Evolutionary conservation across 169 alveolate genomes (phyloP), one percentile per base, ranked within the genome.

Genomic region (Eimeria sp.): DNA sequence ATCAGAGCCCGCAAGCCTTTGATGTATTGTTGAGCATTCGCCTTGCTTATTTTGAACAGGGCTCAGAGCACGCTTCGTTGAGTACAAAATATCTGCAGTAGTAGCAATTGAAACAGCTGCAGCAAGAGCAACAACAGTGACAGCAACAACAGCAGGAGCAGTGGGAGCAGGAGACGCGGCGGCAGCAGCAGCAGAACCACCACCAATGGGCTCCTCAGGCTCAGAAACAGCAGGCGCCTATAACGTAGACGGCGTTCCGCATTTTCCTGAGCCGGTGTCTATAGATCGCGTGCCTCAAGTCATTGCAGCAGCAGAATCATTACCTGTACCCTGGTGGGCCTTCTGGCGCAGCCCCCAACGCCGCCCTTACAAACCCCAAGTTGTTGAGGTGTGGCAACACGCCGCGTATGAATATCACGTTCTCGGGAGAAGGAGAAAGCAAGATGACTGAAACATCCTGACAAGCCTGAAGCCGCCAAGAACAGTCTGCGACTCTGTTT

Each of bases 291-390:
- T 82, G 73, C 90, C 90, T 49, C 30, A 25, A 16, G 90, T 49
- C 9, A 82, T 82, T 16, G 72, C 73, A 20, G 90, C 90, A 51
- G 90, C 90, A 54, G 90, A 82, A 14, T 14, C 70, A 5, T 5
- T 54, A 18, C 90, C 90, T 22, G 70, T 47, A 11, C 73, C 90
- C 34, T 82, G 90, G 90, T 82, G 90, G 72, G 90, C 90, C 16
- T 82, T 54, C 90, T 82, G 90, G 90, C 90, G 90, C 10, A 82
- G 27, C 49, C 90, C 90, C 51, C 45, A 27, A 57, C 73, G 72
- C 49, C 57, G 57, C 43, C 72, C 90, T 5, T 82, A 51, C 90
- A 54, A 49, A 16, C 72, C 90, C 40, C 90, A 82, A 57, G 51
- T 82, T 45, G 73, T 54, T 20, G 90, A 82, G 30, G 27, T 82